A percentile compares a stretch with the other conserved stretches of the same genome.
These are phyloP conservation scores for Orbilia javanica DNA, from an alignment of 2,329 filamentous ascomycete species.

Conservation along the genomic window DNA sequence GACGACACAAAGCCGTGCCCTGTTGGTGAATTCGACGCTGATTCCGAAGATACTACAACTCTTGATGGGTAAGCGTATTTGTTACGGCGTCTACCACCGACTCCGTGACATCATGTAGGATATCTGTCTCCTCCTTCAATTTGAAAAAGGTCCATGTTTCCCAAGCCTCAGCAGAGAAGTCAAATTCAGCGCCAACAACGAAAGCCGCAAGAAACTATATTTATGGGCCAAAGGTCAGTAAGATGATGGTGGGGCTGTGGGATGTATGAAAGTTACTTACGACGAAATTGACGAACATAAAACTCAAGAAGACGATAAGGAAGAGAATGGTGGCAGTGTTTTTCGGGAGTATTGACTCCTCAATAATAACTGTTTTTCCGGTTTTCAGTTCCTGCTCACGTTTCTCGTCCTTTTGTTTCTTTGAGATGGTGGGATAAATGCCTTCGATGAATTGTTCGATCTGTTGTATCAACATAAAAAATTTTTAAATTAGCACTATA, in stretches of 20 bases:
- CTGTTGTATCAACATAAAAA: constrained; percentile 66
- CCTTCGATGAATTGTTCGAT: constrained; percentile 96
- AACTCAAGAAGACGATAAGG: constrained; percentile 63
- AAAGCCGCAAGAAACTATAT: constrained; percentile 43
- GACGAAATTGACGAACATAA: constrained; percentile 35
- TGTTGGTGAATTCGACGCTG: neutral
- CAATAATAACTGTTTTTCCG: constrained; percentile 61
- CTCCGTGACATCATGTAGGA: neutral
- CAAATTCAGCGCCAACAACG: constrained; percentile 43
- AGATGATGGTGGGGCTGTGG: neutral
- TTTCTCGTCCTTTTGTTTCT: constrained; percentile 64
- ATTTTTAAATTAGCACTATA: neutral
- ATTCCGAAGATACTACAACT: constrained; percentile 11
- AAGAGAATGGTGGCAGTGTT: constrained; percentile 80
- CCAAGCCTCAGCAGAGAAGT: constrained; percentile 39
- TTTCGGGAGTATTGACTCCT: constrained; percentile 72
- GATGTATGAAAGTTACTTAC: constrained; percentile 11
- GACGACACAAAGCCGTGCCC: neutral
- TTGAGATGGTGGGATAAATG: constrained; percentile 79
- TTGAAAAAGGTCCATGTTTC: constrained; percentile 35
- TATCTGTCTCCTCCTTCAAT: constrained; percentile 13
- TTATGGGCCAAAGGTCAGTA: neutral
- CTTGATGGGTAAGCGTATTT: constrained; percentile 30
- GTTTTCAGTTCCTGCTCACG: constrained; percentile 66
- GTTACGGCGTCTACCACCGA: constrained; percentile 36